phyloP scores from a whole-genome alignment of 345 rosid genomes.

The Euphorbia tirucalli region DNA sequence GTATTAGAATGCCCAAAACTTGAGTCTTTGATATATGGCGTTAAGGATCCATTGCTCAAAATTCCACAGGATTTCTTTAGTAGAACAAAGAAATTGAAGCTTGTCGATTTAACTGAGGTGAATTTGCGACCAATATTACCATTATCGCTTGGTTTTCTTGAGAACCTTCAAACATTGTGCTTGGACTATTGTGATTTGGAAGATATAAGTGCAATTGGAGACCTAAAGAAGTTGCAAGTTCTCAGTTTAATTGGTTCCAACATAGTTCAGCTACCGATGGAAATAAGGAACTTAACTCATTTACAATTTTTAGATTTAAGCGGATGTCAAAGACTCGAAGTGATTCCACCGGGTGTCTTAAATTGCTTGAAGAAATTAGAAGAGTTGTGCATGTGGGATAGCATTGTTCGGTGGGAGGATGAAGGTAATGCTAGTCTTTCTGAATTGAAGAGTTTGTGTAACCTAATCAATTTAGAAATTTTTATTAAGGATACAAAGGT shows the following conservation, averaged over 20 bases:
- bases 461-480: not conserved
- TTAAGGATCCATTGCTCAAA: not conserved
- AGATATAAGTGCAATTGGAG: slow-evolving; percentile 10
- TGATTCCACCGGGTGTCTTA: slow-evolving; percentile 21
- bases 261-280: slow-evolving; percentile 12
- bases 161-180: slow-evolving; percentile 15
- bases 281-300: slow-evolving; percentile 17
- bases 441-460: slow-evolving; percentile 22
- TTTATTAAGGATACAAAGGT: not conserved
- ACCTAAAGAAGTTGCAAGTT: slow-evolving; percentile 15
- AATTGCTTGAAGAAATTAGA: slow-evolving; percentile 18
- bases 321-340: slow-evolving; percentile 10
- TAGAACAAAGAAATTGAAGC: slow-evolving; percentile 20
- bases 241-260: slow-evolving; percentile 11
- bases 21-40: not conserved
- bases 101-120: slow-evolving; percentile 1
- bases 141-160: slow-evolving; percentile 2
- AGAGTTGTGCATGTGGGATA: slow-evolving; percentile 18
- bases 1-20: slow-evolving; percentile 18
- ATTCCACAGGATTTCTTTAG: slow-evolving; percentile 18
- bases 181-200: not conserved
- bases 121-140: not conserved
- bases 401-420: slow-evolving; percentile 23
- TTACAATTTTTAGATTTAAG: slow-evolving; percentile 24
- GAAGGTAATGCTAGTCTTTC: slow-evolving; percentile 20